A percentile compares a stretch with the other conserved stretches of the same genome.
phyloP scores from a whole-genome alignment of 2,329 filamentous ascomycete genomes.

The Hypoxylon sp. region DNA sequence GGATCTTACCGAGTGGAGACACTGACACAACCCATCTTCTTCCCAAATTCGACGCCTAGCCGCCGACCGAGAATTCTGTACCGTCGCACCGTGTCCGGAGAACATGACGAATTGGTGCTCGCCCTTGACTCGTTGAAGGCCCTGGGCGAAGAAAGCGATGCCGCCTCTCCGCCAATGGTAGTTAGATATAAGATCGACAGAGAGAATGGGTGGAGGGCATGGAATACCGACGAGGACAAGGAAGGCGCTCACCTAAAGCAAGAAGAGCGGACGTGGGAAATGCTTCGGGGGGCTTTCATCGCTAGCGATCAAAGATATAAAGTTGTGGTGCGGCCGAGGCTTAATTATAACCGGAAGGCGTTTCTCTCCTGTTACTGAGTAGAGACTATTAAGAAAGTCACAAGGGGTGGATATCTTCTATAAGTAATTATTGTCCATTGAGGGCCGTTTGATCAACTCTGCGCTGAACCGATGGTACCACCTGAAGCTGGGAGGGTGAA shows the following conservation, averaged over 20 bases:
- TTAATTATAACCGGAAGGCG: constrained; percentile 4
- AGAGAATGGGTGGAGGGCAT: constrained; percentile 3
- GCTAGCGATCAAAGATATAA: constrained; percentile 1
- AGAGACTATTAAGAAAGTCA: background rate
- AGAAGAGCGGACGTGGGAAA: constrained; percentile 1
- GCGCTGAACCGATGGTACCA: no score
- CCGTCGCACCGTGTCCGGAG: background rate
- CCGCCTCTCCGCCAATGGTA: background rate
- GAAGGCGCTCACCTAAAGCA: constrained; percentile 3
- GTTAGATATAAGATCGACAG: background rate
- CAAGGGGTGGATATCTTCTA: background rate
- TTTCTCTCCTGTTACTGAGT: background rate
- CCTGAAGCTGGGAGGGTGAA: no score
- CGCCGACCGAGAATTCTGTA: constrained; percentile 1
- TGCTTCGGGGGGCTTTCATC: constrained; percentile 7
- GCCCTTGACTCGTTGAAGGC: background rate
- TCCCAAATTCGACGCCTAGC: constrained; percentile 1
- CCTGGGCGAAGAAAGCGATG: background rate
- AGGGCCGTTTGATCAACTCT: background rate
- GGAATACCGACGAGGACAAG: background rate
- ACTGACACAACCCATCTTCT: background rate
- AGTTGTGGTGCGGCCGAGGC: constrained; percentile 10
- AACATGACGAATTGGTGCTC: background rate
- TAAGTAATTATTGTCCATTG: background rate
- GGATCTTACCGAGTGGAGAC: background rate